A percentile compares a stretch with the other conserved stretches of the same genome.
These are phyloP conservation scores for Rhodotorula sp. DNA, from an alignment of 1,284 basidiomycete species.

Conservation along the genomic window DNA sequence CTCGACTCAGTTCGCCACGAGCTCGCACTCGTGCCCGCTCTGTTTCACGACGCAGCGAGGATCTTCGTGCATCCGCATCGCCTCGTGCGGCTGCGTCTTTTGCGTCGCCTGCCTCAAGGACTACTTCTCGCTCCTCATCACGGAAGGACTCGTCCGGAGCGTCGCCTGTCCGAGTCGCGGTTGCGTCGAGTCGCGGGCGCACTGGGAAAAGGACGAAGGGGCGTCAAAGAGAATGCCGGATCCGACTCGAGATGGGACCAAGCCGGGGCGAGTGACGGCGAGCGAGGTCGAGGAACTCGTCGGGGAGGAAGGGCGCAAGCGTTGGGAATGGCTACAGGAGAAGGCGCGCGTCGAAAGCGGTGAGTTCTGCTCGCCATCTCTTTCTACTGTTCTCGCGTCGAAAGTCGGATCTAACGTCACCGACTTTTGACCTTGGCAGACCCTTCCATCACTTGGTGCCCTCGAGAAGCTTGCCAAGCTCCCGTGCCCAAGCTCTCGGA, in stretches of 20 bases:
- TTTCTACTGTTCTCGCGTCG: not conserved
- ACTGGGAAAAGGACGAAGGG: constrained; percentile 27
- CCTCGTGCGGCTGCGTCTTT: constrained; percentile 66
- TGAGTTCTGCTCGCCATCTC: constrained; percentile 43
- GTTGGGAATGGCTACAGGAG: constrained; percentile 71
- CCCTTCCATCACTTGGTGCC: constrained; percentile 71
- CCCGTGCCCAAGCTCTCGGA: constrained; percentile 62
- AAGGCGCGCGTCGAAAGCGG: constrained; percentile 69
- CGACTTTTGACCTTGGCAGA: constrained; percentile 53
- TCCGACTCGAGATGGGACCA: not conserved
- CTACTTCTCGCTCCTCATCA: constrained; percentile 71
- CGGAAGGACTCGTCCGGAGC: constrained; percentile 65
- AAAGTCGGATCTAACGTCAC: not conserved
- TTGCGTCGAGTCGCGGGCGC: constrained; percentile 35
- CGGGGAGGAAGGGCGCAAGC: constrained; percentile 59
- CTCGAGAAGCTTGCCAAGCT: constrained; percentile 67
- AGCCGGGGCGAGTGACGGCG: constrained; percentile 28
- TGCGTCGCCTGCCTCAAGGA: constrained; percentile 68
- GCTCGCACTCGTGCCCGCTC: constrained; percentile 21
- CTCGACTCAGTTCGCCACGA: constrained; percentile 1
- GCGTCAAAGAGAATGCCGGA: not conserved
- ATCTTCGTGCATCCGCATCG: constrained; percentile 62
- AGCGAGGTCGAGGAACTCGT: constrained; percentile 56
- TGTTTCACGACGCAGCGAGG: constrained; percentile 65
- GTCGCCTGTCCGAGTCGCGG: constrained; percentile 69